Base-by-base conservation (phyloP, 805 yeast genomes). In the Metschnikowia arizonensis region DNA sequence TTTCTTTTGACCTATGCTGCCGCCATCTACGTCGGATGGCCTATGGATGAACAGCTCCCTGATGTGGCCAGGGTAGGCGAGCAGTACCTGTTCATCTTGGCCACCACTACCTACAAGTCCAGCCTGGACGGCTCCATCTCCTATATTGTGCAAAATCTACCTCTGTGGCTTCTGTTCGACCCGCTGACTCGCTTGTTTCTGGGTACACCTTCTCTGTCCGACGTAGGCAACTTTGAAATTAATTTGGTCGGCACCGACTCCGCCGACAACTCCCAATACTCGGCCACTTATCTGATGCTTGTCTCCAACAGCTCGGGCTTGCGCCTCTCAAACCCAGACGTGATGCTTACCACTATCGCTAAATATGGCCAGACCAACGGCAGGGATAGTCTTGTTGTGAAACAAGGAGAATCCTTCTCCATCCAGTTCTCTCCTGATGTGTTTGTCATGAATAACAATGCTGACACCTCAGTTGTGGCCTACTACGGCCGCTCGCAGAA, bases 21-120 rank as follows among this genome's bases (percentile, higher is more conserved):
- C 10, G 66, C 76, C 30, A 82, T 87, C 5, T 69, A 73, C 42
- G 71, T 76, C 32, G 86, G 85, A 36, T 87, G 83, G 70, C 90
- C 96, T n/a, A 79, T 89, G 60, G 66, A 76, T 52, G 81, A 81
- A 60, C 99, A 91, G 66, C 73, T 82, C 18, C 98, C 98, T 4
- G 84, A 88, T 28, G 87, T 93, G 11, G 98, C 96, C 4, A 74
- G 95, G 47, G 78, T 80, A 12, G 78, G 78, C 48, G 72, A 78
- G 54, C 54, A 61, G 2, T 91, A 83, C 65, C 54, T 68, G 15
- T 91, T 87, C 64, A 74, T 82, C 30, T 65, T 91, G 33, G 82
- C 89, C 44, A 68, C 77, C 48, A 79, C 82, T 54, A 91, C 98
- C 2, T 88, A 78, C 62, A 59, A 65, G 32, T 60, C 73, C 2